Evolutionary conservation across 208 protist species (phyloP), one percentile per base, ranked within the genome.

Genomic region (Leishmania turanica): DNA sequence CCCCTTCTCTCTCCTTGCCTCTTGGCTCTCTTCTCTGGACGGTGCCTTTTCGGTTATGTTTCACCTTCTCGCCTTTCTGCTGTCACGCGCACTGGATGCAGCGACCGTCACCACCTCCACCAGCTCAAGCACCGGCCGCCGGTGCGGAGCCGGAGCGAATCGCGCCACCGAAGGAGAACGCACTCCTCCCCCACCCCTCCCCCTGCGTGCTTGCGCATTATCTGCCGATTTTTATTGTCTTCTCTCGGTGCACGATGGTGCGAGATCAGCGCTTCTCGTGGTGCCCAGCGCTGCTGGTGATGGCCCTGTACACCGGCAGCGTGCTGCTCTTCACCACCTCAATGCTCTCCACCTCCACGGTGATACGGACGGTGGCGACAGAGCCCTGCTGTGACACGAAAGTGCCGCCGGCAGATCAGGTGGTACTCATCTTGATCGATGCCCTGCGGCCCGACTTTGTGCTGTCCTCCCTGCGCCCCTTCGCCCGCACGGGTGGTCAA

Each of bases 371-470:
- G 40, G 77, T 78, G 11, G 84, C 84, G 40, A 88, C 77, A 47
- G 85, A 89, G 45, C 37, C 62, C 31, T 96, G 90, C 56, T 15
- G 4, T 24, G 82, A 79, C 34, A 51, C 78, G 3, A 9, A 15
- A 31, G 66, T 87, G 53, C 78, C 75, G 9, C 81, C 83, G 5
- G 91, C 95, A 45, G 93, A 94, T 75, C 93, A 96, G 79, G 89
- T 96, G 15, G 87, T 96, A 34, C 47, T 96, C 3, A 53, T 96
- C 53, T 58, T 96, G 6, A 85, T 95, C 47, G 93, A 96, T 51
- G 93, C 93, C 5, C 72, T 96, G 83, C 82, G 91, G 19, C 91
- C 93, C 13, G 93, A 96, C 82, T 95, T 95, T 84, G 87, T 86
- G 31, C 87, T 95, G 1, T 73, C 84, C 1, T 7, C 37, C 4